These are phyloP conservation scores for Casuarina equisetifolia DNA, from an alignment of 306 rosid genomes.

Conservation along the genomic window DNA sequence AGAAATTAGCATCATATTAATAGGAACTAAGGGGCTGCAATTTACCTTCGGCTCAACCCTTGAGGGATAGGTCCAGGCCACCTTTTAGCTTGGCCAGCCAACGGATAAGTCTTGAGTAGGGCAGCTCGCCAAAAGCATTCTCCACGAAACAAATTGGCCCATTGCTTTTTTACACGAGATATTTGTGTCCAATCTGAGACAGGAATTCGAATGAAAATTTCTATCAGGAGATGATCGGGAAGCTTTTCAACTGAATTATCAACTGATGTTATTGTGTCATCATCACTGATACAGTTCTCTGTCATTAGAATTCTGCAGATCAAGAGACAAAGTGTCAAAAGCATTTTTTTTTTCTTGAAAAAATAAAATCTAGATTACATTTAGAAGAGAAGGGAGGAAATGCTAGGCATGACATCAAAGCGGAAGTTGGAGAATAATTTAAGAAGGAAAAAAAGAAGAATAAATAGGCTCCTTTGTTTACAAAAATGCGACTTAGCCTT, in stretches of 20 bases:
- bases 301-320: slow-evolving; percentile 45
- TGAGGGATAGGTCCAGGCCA: slow-evolving; percentile 77
- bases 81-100: slow-evolving; percentile 42
- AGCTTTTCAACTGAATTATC: slow-evolving; percentile 43
- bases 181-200: slow-evolving; percentile 53
- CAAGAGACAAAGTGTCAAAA: background rate
- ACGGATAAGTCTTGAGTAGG: slow-evolving; percentile 47
- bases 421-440: background rate
- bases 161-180: slow-evolving; percentile 61
- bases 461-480: background rate
- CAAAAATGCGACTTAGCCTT: background rate
- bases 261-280: slow-evolving; percentile 19
- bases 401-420: background rate
- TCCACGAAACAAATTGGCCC: slow-evolving; percentile 56
- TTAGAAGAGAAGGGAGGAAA: background rate
- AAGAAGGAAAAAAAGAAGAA: background rate
- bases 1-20: background rate
- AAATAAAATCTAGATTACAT: background rate
- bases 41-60: slow-evolving; percentile 54
- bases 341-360: background rate
- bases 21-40: background rate
- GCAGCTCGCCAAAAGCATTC: slow-evolving; percentile 80
- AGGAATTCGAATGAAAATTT: slow-evolving; percentile 58
- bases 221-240: slow-evolving; percentile 66
- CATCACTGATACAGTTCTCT: slow-evolving; percentile 4